Conservation (phyloP, 352 stramenopile species). For the Globisporangium takayamanum region DNA sequence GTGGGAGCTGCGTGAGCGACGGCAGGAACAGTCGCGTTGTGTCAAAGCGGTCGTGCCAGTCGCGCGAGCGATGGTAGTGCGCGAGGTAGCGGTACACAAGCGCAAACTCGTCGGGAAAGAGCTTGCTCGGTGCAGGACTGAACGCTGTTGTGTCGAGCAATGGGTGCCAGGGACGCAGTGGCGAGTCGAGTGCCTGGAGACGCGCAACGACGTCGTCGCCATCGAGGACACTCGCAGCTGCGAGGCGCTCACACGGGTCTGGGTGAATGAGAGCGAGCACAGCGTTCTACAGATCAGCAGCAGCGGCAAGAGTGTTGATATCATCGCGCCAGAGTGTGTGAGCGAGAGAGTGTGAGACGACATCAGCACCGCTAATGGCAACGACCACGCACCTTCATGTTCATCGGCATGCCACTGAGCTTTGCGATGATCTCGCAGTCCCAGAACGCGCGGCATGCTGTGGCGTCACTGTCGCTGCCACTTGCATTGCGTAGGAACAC, state of each 20-base stretch:
- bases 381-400: conserved; percentile 36
- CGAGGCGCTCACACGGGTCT: conserved; percentile 29
- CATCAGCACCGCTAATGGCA: background rate
- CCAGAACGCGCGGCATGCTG: conserved; percentile 13
- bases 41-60: conserved; percentile 44
- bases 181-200: conserved; percentile 3
- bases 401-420: conserved; percentile 28
- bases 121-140: conserved; percentile 17
- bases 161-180: background rate
- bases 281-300: conserved; percentile 15
- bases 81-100: conserved; percentile 45
- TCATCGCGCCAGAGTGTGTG: background rate
- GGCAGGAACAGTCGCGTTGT: conserved; percentile 24
- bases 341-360: background rate
- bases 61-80: conserved; percentile 22
- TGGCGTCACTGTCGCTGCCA: background rate
- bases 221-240: conserved; percentile 23
- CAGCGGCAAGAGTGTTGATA: background rate
- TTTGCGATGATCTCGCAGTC: conserved; percentile 20
- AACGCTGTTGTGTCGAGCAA: background rate
- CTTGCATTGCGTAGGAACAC: conserved; percentile 26
- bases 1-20: conserved; percentile 31
- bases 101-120: conserved; percentile 42
- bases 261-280: conserved; percentile 47
- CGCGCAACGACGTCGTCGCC: conserved; percentile 22